A percentile compares a stretch with the other conserved stretches of the same genome.
Conservation (phyloP, 768 basidiomycete genomes). For the Leccinum disarticulatum region DNA sequence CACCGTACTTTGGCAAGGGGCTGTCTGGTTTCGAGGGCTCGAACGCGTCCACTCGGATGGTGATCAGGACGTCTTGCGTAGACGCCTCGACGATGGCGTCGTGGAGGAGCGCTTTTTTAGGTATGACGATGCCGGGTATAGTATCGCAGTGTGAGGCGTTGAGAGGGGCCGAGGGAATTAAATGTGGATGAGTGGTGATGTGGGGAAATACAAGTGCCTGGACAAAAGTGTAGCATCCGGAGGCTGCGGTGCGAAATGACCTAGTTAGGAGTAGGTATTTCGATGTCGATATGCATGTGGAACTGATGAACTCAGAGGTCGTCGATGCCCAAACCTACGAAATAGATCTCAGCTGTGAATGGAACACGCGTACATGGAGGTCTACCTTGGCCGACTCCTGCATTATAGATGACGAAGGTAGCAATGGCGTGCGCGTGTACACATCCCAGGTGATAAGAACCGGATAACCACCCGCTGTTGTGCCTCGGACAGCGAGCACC, state of each 20-base stretch:
- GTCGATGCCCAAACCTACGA: not conserved
- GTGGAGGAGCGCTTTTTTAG: constrained; percentile 7
- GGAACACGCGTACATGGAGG: not conserved
- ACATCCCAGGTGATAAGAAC: constrained; percentile 17
- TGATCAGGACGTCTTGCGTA: constrained; percentile 13
- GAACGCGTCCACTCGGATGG: constrained; percentile 1
- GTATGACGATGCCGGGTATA: not conserved
- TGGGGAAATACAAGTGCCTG: constrained; percentile 11
- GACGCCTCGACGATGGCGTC: constrained; percentile 10
- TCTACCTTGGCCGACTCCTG: constrained; percentile 4
- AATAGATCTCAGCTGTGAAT: not conserved
- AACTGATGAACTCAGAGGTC: not conserved
- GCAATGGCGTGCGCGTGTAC: constrained; percentile 6
- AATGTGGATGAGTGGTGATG: not conserved
- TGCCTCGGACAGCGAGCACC: constrained; percentile 8
- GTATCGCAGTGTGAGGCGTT: constrained; percentile 7
- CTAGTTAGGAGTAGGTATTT: constrained; percentile 18
- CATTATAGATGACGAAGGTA: not conserved
- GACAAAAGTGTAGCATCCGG: constrained; percentile 7
- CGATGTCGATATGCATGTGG: constrained; percentile 15
- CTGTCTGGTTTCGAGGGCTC: not conserved
- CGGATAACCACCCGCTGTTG: not conserved
- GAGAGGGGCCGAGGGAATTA: not conserved
- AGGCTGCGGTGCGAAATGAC: not conserved
- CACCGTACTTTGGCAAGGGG: not conserved